These are phyloP conservation scores for Amylostereum areolatum DNA, from an alignment of 1,284 basidiomycete species.

Conservation along the genomic window DNA sequence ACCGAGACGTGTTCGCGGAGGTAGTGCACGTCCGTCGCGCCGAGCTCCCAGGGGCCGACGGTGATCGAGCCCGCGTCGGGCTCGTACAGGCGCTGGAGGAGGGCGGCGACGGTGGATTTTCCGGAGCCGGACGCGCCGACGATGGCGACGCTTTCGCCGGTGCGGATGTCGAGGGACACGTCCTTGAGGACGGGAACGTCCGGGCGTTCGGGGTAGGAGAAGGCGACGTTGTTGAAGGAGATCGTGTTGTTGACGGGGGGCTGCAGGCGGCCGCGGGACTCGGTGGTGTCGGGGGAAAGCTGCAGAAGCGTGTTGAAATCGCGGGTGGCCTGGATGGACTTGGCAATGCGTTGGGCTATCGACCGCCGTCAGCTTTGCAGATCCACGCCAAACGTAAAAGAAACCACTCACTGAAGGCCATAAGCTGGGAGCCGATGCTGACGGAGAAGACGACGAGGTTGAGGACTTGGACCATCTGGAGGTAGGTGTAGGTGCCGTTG, in stretches of 20 bases:
- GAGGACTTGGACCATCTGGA: slow-evolving; percentile 85
- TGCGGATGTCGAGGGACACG: slow-evolving; percentile 56
- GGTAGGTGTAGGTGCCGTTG: slow-evolving; percentile 78
- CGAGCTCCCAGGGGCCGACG: slow-evolving; percentile 48
- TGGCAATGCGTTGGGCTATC: slow-evolving; percentile 74
- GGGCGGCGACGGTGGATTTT: slow-evolving; percentile 80
- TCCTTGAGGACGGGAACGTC: slow-evolving; percentile 65
- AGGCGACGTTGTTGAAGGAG: slow-evolving; percentile 65
- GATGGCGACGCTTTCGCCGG: slow-evolving; percentile 82
- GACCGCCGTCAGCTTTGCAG: slow-evolving; percentile 10
- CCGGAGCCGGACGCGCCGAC: slow-evolving; percentile 87
- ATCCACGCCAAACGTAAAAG: not conserved
- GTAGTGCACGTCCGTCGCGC: slow-evolving; percentile 57
- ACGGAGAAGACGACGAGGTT: slow-evolving; percentile 92
- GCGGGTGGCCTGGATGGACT: slow-evolving; percentile 72
- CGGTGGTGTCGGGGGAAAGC: slow-evolving; percentile 56
- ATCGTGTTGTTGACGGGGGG: slow-evolving; percentile 64
- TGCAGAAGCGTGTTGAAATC: slow-evolving; percentile 71
- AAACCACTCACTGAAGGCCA: slow-evolving; percentile 74
- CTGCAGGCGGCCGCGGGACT: slow-evolving; percentile 61
- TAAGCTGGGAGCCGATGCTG: slow-evolving; percentile 84
- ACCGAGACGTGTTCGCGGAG: slow-evolving; percentile 82
- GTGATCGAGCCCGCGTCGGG: slow-evolving; percentile 60
- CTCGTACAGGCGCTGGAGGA: slow-evolving; percentile 85
- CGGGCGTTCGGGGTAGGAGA: slow-evolving; percentile 80